Evolutionary conservation across 2,329 filamentous ascomycete genomes (phyloP).

Genomic region (Aspergillus sp.): DNA sequence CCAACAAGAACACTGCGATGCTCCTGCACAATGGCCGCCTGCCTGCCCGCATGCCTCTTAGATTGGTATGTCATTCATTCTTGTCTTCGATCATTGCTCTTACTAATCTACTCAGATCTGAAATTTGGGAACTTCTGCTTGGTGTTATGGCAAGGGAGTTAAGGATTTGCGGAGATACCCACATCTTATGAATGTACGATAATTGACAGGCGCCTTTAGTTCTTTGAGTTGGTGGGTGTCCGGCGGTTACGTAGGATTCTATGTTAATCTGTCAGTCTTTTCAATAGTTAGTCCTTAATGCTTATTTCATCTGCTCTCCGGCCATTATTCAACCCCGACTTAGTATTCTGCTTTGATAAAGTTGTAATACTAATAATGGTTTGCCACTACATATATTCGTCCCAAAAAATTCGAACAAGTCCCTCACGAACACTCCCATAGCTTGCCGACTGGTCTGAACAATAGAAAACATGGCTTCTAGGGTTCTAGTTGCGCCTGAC

Average conservation of each 20-base stretch:
- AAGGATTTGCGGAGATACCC: constrained; percentile 26
- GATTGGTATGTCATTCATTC: constrained; percentile 56
- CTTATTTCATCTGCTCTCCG: too few relatives aligned
- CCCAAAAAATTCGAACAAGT: too few relatives aligned
- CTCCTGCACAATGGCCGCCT: constrained; percentile 67
- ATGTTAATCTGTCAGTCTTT: not conserved
- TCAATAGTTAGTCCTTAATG: not conserved
- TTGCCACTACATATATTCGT: too few relatives aligned
- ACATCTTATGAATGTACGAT: constrained; percentile 24
- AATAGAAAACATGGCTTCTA: too few relatives aligned
- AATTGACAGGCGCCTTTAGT: constrained; percentile 6
- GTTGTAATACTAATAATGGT: too few relatives aligned
- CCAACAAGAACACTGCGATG: constrained; percentile 83
- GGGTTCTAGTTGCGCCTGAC: too few relatives aligned
- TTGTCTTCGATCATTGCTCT: not conserved
- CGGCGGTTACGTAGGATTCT: not conserved
- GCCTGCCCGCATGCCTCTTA: constrained; percentile 68
- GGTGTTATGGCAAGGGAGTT: constrained; percentile 12
- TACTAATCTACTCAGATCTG: constrained; percentile 21
- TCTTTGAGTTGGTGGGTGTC: not conserved
- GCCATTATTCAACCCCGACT: not conserved
- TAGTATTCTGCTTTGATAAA: too few relatives aligned
- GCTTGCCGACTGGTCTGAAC: too few relatives aligned
- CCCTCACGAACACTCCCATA: too few relatives aligned
- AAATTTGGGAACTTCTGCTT: constrained; percentile 5